Base-by-base conservation (phyloP, 441 rosid species). In the California macrophylla region DNA sequence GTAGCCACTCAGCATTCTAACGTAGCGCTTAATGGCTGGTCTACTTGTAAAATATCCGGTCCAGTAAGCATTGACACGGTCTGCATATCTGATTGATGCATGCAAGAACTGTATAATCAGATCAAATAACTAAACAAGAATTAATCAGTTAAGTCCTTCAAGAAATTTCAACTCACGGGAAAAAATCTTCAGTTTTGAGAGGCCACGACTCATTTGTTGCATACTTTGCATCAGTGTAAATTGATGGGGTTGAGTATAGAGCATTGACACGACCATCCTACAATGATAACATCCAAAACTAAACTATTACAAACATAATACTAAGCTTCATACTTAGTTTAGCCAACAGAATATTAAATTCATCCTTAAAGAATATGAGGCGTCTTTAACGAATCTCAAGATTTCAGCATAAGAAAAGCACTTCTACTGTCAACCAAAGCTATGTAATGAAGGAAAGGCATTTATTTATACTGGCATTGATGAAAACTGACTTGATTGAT, bases 191-290 rank as follows among this genome's bases (percentile, higher is more conserved):
- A 45, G 90, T 88, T 78, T 95, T 95, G 66, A 85, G 70, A 16
- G 99, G 97, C 98, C 99, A 95, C 72, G 85, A 77, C 78, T 81
- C 84, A 68, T 88, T 84, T 47, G 87, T 69, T 66, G 93, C 90
- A 71, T 92, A 80, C 80, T 95, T 95, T 74, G 98, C 99, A 84
- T 95, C 98, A n/a, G 97, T 95, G 71, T 95, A 92, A 70, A 92
- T 86, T 75, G 99, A 95, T 28, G 99, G 99, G 56, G 97, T 92
- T 69, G 98, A 95, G 79, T 95, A 92, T 47, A 95, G 81, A 78
- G 93, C 97, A 84, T 95, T 95, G 74, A 95, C 84, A 72, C 96
- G 99, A 69, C 99, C 98, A 79, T 95, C 99, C 99, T 95, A 77
- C 38, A 74, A 80, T 56, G 66, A 71, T 72, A 50, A 7, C 25